Percentiles rank a stretch among this genome's conserved stretches.
phyloP scores from a whole-genome alignment of 441 rosid genomes.

The Erysimum cheiri region DNA sequence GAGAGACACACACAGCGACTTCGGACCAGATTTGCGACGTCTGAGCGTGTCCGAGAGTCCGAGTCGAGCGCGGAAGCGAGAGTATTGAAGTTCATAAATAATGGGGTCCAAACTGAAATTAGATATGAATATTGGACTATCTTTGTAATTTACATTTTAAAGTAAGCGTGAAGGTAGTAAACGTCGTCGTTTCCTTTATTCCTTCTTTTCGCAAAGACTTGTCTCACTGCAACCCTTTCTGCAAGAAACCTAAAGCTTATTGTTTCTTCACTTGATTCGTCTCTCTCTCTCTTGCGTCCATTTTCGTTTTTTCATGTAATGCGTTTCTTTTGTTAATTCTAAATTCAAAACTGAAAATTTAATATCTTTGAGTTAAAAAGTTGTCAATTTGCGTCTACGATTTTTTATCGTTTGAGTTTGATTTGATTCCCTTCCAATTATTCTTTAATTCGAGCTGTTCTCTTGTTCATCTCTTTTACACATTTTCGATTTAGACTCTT shows the following conservation, averaged over 20 bases:
- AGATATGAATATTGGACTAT: neutral
- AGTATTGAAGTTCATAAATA: neutral
- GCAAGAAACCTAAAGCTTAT: constrained; percentile 40
- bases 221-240: constrained; percentile 15
- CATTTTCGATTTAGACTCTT: neutral
- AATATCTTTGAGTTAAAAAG: neutral
- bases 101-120: constrained; percentile 6
- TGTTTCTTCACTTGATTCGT: constrained; percentile 11
- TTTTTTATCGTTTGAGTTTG: neutral
- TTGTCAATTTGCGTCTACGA: too few relatives aligned
- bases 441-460: neutral
- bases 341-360: neutral
- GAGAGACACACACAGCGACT: neutral
- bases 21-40: neutral
- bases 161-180: neutral
- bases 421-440: neutral
- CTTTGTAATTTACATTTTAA: constrained; percentile 6
- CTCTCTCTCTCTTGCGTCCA: constrained; percentile 11
- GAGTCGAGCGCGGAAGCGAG: neutral
- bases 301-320: constrained; percentile 7
- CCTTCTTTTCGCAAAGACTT: too few relatives aligned
- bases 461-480: too few relatives aligned
- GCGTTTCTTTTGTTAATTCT: neutral
- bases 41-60: neutral
- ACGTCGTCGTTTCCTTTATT: neutral